phyloP scores from a whole-genome alignment of 495 filamentous ascomycete species.

The Hypomontagnella monticulosa region DNA sequence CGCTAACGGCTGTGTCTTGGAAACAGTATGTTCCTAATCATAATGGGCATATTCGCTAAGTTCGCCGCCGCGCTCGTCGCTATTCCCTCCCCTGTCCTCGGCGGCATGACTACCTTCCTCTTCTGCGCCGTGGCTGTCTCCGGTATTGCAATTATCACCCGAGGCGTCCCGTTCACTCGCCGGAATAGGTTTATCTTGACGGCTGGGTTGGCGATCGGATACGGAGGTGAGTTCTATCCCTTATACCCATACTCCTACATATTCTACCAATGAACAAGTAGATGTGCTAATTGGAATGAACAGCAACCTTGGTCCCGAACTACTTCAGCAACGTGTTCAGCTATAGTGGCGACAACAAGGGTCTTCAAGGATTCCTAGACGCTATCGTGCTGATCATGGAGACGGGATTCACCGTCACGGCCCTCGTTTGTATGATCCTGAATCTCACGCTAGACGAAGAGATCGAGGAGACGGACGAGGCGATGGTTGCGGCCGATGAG shows the following conservation, averaged over 20 bases:
- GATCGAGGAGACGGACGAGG: slow-evolving; percentile 61
- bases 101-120: slow-evolving; percentile 94
- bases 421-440: slow-evolving; percentile 73
- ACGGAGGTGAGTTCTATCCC: slow-evolving; percentile 55
- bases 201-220: slow-evolving; percentile 77
- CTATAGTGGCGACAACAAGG: slow-evolving; percentile 71
- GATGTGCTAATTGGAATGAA: slow-evolving; percentile 25
- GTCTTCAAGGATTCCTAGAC: slow-evolving; percentile 80
- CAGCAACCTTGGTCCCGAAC: slow-evolving; percentile 79
- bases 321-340: slow-evolving; percentile 85
- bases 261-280: background rate
- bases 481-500: slow-evolving; percentile 12
- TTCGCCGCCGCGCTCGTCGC: slow-evolving; percentile 89
- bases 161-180: slow-evolving; percentile 76
- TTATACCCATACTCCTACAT: background rate
- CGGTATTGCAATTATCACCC: slow-evolving; percentile 84
- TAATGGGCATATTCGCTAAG: slow-evolving; percentile 92
- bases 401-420: slow-evolving; percentile 80
- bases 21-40: slow-evolving; percentile 78
- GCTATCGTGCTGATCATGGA: slow-evolving; percentile 84
- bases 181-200: slow-evolving; percentile 91
- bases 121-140: slow-evolving; percentile 87
- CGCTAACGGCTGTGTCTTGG: slow-evolving; percentile 49
- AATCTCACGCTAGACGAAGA: slow-evolving; percentile 81
- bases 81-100: slow-evolving; percentile 82